Evolutionary conservation across 1,284 basidiomycete species (phyloP), one percentile per base, ranked within the genome.

Genomic region (Neolentinus lepideus): DNA sequence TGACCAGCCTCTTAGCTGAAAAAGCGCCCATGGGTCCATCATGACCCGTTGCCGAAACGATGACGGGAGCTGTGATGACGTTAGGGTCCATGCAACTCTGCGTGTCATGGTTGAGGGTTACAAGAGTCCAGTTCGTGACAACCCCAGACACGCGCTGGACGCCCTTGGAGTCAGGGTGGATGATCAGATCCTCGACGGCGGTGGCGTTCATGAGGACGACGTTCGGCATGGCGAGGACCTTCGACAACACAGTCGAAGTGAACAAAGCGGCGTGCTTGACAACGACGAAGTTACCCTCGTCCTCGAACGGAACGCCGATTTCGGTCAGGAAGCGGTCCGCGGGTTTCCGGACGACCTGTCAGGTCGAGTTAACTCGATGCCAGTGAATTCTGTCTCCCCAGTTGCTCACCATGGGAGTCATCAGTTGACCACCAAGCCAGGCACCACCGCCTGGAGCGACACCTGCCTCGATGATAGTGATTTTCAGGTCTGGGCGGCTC

Each of bases 1-100:
- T 87, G 55, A 89, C 88, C 57, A 93, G 78, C 35, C 90, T 79
- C 71, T 92, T 93, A 58, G 90, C 90, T 31, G 82, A 85, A 73
- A 92, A 93, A 2, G 90, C 90, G 45, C 90, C 90, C 81, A 92
- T 91, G 0, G 89, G 89, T 0, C 90, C 90, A 63, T 92, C 90
- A 67, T 90, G 87, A 12, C 87, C 83, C 31, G 84, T 87, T 19
- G 83, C 83, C 43, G 79, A 81, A 52, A 88, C 72, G 61, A 90
- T 73, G n/a, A 92, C 75, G 0, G 89, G 89, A 1, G 87, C 85
- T 27, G 87, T 90, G 69, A 92, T 87, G 35, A 88, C 90, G 71
- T 88, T 87, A 12, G 53, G 45, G 69, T 92, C 90, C 90, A 92
- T 92, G 78, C 89, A 92, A 26, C 80, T 84, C 70, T 92, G 86